Conservation (phyloP, 441 rosid genomes). For the Erodium trifolium region DNA sequence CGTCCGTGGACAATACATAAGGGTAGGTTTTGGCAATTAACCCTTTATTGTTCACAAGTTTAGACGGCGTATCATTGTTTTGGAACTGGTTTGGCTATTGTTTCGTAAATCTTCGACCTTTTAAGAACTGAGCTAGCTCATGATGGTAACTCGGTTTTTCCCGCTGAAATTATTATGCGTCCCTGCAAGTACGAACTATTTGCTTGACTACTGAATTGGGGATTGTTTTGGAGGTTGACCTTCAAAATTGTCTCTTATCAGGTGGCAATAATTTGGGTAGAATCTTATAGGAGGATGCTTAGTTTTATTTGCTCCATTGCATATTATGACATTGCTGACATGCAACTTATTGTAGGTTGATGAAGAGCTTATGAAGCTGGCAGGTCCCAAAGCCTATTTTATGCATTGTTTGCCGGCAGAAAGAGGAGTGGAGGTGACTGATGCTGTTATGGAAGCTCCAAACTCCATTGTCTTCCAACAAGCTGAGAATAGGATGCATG, state of each 20-base stretch:
- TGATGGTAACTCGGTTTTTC: neutral
- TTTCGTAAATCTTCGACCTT: neutral
- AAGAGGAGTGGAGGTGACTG: constrained; percentile 89
- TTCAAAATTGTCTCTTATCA: no score
- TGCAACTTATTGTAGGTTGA: constrained; percentile 50
- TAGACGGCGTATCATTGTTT: neutral
- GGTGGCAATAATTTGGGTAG: neutral
- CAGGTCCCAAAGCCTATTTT: constrained; percentile 78
- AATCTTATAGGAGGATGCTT: neutral
- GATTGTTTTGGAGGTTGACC: neutral
- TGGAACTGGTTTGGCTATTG: neutral
- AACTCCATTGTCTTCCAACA: constrained; percentile 95
- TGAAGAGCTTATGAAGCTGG: constrained; percentile 75
- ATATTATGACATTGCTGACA: no score
- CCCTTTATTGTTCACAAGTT: neutral
- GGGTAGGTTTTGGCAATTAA: no score
- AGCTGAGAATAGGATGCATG: constrained; percentile 97
- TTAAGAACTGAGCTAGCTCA: neutral
- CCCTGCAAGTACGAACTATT: neutral
- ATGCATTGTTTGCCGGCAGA: constrained; percentile 99
- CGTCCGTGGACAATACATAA: no score
- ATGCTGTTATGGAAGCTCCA: constrained; percentile 79
- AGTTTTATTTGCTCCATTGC: no score
- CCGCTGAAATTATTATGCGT: neutral
- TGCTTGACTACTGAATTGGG: no score